These are phyloP conservation scores for Sanghuangporus weigelae DNA, from an alignment of 1,284 basidiomycete species.

Conservation along the genomic window DNA sequence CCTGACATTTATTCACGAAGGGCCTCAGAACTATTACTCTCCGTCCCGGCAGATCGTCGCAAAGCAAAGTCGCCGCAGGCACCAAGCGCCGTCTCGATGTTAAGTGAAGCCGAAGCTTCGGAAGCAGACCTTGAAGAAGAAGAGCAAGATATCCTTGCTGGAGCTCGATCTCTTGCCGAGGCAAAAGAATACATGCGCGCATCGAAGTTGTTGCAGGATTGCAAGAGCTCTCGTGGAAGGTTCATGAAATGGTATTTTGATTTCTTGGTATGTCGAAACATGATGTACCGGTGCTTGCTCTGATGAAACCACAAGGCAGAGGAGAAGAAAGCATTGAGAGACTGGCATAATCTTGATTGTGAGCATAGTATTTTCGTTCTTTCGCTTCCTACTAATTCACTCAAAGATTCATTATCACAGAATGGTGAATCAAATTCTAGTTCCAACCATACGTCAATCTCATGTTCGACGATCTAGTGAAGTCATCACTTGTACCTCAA, in stretches of 20 bases:
- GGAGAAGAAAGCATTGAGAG: conserved; percentile 61
- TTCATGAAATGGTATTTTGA: conserved; percentile 81
- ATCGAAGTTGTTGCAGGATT: conserved; percentile 56
- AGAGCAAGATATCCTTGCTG: conserved; percentile 63
- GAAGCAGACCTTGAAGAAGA: conserved; percentile 50
- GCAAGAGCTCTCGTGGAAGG: conserved; percentile 63
- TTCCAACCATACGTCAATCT: neutral
- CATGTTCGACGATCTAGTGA: neutral
- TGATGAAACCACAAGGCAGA: conserved; percentile 39
- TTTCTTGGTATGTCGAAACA: conserved; percentile 67
- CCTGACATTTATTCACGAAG: conserved; percentile 30
- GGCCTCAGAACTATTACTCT: conserved; percentile 69
- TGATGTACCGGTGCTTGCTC: neutral
- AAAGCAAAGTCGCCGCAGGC: conserved; percentile 16
- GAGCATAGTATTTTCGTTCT: conserved; percentile 29
- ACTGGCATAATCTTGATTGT: conserved; percentile 75
- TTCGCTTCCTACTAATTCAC: conserved; percentile 23
- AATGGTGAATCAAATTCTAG: neutral
- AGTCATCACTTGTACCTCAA: conserved; percentile 57
- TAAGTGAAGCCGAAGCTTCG: conserved; percentile 21
- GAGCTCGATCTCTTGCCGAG: conserved; percentile 76
- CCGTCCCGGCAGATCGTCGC: conserved; percentile 44
- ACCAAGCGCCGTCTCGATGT: conserved; percentile 24
- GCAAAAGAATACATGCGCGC: conserved; percentile 79
- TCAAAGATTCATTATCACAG: neutral